A percentile compares a stretch with the other conserved stretches of the same genome.
These are phyloP conservation scores for Rhododendron henanense DNA, from an alignment of 148 eudicot genomes.

Conservation along the genomic window DNA sequence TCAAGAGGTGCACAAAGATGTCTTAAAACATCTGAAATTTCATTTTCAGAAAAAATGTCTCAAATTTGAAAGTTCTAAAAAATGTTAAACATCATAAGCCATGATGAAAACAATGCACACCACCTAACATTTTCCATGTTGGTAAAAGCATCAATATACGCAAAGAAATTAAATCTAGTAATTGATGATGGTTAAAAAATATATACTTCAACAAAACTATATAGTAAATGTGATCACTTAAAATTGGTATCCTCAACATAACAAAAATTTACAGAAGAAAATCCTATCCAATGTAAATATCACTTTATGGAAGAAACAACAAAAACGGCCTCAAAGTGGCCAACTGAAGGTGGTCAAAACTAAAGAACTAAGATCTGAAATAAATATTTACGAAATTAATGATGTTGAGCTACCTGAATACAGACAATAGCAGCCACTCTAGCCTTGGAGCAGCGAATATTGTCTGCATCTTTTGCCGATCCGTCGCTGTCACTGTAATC, in stretches of 20 bases:
- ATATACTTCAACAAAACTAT: background rate
- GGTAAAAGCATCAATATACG: background rate
- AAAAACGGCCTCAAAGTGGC: background rate
- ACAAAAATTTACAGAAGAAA: background rate
- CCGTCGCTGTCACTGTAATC: conserved; percentile 85
- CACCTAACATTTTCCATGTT: background rate
- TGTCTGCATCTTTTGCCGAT: conserved; percentile 34
- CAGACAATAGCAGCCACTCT: conserved; percentile 86
- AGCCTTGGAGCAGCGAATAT: conserved; percentile 50
- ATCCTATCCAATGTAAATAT: background rate
- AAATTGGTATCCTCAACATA: background rate
- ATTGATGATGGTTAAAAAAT: background rate
- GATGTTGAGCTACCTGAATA: conserved; percentile 56
- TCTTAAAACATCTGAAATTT: background rate
- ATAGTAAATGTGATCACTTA: background rate
- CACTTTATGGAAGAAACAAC: background rate
- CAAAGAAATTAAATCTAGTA: background rate
- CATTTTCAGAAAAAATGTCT: too few species aligned
- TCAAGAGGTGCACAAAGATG: background rate
- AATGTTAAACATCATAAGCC: background rate
- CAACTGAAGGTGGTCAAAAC: background rate
- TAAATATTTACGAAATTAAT: conserved; percentile 8
- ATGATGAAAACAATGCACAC: background rate
- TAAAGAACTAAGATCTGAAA: background rate
- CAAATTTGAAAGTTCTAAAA: background rate